Evolutionary conservation across 768 basidiomycete species (phyloP).

Genomic region (Erythrobasidium yunnanense): DNA sequence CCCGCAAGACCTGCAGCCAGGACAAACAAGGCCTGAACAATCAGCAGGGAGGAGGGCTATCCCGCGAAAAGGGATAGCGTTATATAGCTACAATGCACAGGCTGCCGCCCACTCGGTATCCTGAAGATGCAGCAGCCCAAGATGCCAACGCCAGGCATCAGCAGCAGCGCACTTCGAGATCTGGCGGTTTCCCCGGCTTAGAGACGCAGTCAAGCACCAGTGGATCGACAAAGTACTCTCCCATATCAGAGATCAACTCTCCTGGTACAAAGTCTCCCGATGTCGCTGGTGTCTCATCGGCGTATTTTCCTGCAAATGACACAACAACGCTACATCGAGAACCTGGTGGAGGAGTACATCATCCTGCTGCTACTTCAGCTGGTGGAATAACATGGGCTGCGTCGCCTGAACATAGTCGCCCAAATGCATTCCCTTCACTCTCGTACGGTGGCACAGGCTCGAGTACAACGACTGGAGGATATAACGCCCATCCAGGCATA

Average conservation of each 20-base stretch:
- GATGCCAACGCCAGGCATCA: neutral
- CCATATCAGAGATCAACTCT: too few species aligned
- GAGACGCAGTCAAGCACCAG: too few species aligned
- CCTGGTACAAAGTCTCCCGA: neutral
- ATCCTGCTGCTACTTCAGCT: neutral
- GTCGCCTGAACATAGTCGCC: neutral
- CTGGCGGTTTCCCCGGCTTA: too few species aligned
- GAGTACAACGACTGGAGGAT: neutral
- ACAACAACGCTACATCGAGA: neutral
- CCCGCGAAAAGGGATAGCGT: too few species aligned
- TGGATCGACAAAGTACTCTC: constrained; percentile 24
- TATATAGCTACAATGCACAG: neutral
- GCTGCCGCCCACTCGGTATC: neutral
- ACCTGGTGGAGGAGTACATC: neutral
- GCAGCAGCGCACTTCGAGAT: too few species aligned
- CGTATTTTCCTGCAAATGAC: neutral
- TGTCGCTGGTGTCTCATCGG: neutral
- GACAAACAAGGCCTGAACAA: too few species aligned
- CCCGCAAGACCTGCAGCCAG: too few species aligned
- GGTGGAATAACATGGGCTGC: constrained; percentile 1
- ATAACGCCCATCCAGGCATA: constrained; percentile 11
- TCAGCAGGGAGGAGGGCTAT: too few species aligned
- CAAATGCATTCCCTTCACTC: constrained; percentile 6
- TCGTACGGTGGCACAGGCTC: neutral
- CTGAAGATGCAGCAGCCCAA: neutral